phyloP scores from a whole-genome alignment of 2,329 filamentous ascomycete genomes.

The Xylariaceae sp. region DNA sequence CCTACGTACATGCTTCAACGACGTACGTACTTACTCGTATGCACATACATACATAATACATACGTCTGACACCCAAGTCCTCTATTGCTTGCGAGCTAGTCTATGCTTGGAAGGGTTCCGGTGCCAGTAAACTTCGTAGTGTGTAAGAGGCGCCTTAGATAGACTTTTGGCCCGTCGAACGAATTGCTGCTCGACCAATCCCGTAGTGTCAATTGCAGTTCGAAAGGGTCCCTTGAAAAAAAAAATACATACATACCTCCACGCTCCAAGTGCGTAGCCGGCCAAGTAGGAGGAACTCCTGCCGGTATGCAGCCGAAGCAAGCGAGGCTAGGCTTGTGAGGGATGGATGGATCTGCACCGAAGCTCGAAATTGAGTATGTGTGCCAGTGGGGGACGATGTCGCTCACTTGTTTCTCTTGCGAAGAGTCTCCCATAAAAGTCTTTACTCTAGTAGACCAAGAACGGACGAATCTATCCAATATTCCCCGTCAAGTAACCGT shows the following conservation, averaged over 20 bases:
- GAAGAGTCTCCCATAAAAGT: too few species aligned
- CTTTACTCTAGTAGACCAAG: too few species aligned
- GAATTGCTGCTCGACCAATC: slow-evolving; percentile 20
- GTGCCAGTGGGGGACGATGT: slow-evolving; percentile 13
- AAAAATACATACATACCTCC: too few species aligned
- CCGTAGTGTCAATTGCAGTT: slow-evolving; percentile 23
- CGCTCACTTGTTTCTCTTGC: too few species aligned
- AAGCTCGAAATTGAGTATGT: slow-evolving; percentile 12
- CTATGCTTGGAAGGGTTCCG: slow-evolving; percentile 25
- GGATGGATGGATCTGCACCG: slow-evolving; percentile 27
- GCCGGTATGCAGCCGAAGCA: slow-evolving; percentile 23
- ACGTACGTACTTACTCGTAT: not conserved
- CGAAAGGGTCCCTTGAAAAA: slow-evolving; percentile 21
- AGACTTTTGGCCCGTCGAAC: too few species aligned
- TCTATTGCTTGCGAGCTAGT: slow-evolving; percentile 11
- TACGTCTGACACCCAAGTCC: slow-evolving; percentile 8
- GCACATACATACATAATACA: too few species aligned
- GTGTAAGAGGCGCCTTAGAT: too few species aligned
- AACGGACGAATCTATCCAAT: too few species aligned
- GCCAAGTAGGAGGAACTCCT: slow-evolving; percentile 11
- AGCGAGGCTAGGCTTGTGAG: slow-evolving; percentile 22
- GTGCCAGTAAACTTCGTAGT: slow-evolving; percentile 21
- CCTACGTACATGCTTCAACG: not conserved
- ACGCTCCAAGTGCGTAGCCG: too few species aligned
- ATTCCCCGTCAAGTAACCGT: too few species aligned